Percentiles rank a stretch among this genome's conserved stretches.
Conservation (phyloP, 2,329 filamentous ascomycete genomes). For the Sporothrix globosa region DNA sequence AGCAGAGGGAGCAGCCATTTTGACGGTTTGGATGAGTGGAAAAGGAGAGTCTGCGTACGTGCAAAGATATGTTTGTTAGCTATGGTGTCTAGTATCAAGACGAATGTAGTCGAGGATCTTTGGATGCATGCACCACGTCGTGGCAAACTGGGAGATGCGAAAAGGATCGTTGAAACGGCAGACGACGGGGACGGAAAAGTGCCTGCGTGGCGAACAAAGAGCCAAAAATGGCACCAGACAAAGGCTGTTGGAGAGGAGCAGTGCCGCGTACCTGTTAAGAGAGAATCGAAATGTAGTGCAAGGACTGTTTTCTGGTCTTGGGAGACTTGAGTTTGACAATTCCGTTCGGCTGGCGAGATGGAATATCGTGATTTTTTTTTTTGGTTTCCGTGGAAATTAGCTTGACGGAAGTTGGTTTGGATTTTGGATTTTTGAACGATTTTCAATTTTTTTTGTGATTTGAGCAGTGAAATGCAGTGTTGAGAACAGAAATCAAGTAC, state of each 20-base stretch:
- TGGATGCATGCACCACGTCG: too few species aligned
- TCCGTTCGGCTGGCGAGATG: slow-evolving; percentile 29
- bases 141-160: background rate
- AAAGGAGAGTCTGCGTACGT: slow-evolving; percentile 33
- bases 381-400: slow-evolving; percentile 35
- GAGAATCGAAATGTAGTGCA: slow-evolving; percentile 10
- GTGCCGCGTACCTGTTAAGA: slow-evolving; percentile 20
- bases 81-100: slow-evolving; percentile 25
- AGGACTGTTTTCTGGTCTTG: slow-evolving; percentile 3
- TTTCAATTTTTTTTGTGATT: slow-evolving; percentile 65
- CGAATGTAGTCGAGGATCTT: background rate
- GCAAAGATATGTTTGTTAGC: slow-evolving; percentile 31
- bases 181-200: slow-evolving; percentile 25
- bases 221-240: background rate
- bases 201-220: slow-evolving; percentile 21
- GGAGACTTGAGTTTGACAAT: background rate
- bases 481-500: slow-evolving; percentile 64
- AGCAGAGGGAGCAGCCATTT: slow-evolving; percentile 64
- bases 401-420: slow-evolving; percentile 33
- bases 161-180: background rate
- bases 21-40: slow-evolving; percentile 42
- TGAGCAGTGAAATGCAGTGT: slow-evolving; percentile 52
- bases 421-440: slow-evolving; percentile 53
- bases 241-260: slow-evolving; percentile 9
- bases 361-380: slow-evolving; percentile 32